Base-by-base conservation (phyloP, 2,329 filamentous ascomycete genomes). In the Cladophialophora carrionii region DNA sequence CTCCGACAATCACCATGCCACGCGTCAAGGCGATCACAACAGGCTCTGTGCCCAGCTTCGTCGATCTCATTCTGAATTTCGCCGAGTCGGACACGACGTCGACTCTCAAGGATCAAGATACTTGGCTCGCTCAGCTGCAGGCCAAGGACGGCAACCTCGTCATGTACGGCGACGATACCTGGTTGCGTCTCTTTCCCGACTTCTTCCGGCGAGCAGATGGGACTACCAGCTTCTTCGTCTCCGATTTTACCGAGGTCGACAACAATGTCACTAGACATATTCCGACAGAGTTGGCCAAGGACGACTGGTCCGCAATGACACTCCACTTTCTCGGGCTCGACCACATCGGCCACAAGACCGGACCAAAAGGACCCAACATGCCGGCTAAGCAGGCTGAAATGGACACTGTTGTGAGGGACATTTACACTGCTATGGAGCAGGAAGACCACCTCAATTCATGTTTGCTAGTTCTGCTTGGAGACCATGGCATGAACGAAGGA, bases 401-500 rank as follows among this genome's bases (percentile, higher is more conserved):
- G 94, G 94, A 98, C 73, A 82, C 78, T 0, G 89, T 98, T 68
- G 88, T 97, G 46, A 82, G 83, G 67, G 80, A 86, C 63, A 89
- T 99, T 29, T 97, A 91, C 74, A 80, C 83, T 12, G 89, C 91
- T 6, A 90, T 99, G 69, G 84, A 90, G 73, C 83, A 83, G 3
- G 79, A 90, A 62, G 75, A 84, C 1, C 89, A 96, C 76, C 85
- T 97, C 0, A 75, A 85, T 34, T 90, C 90, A 4, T 92, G 94
- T 0, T 80, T 99, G 1, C 84, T 99, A 53, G 88, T 99, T 2
- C 79, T 99, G 6, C 92, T 89, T 63, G 95, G 95, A 62, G 96
- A 99, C 73, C 95, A 99, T 75, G 95, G 95, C n/a, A 99, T 99
- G 95, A 99, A 98, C 72, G 94, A 98, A 72, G 95, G 91, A 22